Evolutionary conservation across 2,329 filamentous ascomycete species (phyloP).

Genomic region (Didymella glomerata): DNA sequence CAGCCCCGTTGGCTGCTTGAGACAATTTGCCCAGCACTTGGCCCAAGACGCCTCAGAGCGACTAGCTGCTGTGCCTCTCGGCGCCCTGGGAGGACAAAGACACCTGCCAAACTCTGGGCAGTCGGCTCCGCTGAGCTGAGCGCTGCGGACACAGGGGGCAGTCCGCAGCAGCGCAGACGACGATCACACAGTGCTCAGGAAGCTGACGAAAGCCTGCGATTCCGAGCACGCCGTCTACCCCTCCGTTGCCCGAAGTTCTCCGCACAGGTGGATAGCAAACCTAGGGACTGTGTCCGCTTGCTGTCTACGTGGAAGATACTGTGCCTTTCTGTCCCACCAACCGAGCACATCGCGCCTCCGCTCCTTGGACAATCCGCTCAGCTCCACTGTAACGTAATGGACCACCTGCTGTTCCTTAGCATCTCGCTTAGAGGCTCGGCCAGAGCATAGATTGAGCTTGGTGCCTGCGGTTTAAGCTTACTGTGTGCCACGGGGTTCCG

Average conservation of each 20-base stretch:
- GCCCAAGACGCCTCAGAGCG: constrained; percentile 31
- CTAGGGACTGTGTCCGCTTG: constrained; percentile 6
- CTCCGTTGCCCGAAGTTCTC: constrained; percentile 7
- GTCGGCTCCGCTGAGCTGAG: constrained; percentile 24
- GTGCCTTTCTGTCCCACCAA: constrained; percentile 23
- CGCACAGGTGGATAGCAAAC: constrained; percentile 11
- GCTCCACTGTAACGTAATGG: constrained; percentile 46
- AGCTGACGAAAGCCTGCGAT: constrained; percentile 15
- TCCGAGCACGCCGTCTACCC: constrained; percentile 1
- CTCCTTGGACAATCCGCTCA: constrained; percentile 41
- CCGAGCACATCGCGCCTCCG: constrained; percentile 26
- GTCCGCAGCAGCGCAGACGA: constrained; percentile 4
- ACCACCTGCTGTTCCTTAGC: constrained; percentile 31
- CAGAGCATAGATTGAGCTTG: constrained; percentile 40
- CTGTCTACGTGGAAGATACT: constrained; percentile 29
- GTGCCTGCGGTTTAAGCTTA: constrained; percentile 48
- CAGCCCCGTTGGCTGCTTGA: constrained; percentile 20
- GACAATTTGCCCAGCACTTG: constrained; percentile 39
- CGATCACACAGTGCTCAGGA: constrained; percentile 10
- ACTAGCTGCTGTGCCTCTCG: constrained; percentile 26
- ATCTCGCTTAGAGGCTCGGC: constrained; percentile 35
- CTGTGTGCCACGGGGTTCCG: constrained; percentile 40
- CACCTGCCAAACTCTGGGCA: constrained; percentile 15
- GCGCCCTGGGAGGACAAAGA: constrained; percentile 31
- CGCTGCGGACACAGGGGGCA: constrained; percentile 5